Base-by-base conservation (phyloP, 78 protist genomes). In the Protostelium mycophagum region DNA sequence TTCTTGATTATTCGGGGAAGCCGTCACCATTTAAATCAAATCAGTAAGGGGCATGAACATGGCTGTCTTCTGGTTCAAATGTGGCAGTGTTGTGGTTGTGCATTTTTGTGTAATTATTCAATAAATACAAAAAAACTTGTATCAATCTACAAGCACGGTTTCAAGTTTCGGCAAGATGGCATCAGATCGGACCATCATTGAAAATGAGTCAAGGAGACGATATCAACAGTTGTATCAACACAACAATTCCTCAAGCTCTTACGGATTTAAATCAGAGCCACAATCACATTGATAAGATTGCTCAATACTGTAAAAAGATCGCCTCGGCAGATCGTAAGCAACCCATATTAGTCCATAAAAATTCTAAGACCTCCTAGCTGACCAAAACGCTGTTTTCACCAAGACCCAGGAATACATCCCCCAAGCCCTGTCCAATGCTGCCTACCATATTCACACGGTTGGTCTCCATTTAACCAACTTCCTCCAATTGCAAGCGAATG, bases 391-490 rank as follows among this genome's bases (percentile, higher is more conserved):
- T 23, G 37, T 85, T 23, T 85, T 37, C 86, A 5, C 5, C 5
- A 85, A 85, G 16, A 85, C 86, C 5, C 86, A 85, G 16, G 86
- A 5, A 37, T 85, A 85, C 37, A 85, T 36, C 37, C 36, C 36
- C 5, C 63, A 85, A 37, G 37, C 86, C 5, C 16, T 85, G 63
- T 37, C 37, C 16, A 85, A 85, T 85, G 86, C 37, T 35, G 86
- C 86, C 36, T 85, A 85, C 86, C 86, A 85, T 36, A 16, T 85
- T 85, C 86, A 85, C 86, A 85, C 86, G 36, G 86, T 85, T 35
- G 86, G 86, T 25, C 36, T 36, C 5, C 86, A 85, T 16, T 16
- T 85, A 16, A 85, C 36, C 5, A 85, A 85, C 16, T 85, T 85
- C 86, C 37, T 85, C 16, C 86, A 85, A 85, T 36, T 85, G 37